Base-by-base conservation (phyloP, 306 rosid genomes). In the Prunus mongolica region DNA sequence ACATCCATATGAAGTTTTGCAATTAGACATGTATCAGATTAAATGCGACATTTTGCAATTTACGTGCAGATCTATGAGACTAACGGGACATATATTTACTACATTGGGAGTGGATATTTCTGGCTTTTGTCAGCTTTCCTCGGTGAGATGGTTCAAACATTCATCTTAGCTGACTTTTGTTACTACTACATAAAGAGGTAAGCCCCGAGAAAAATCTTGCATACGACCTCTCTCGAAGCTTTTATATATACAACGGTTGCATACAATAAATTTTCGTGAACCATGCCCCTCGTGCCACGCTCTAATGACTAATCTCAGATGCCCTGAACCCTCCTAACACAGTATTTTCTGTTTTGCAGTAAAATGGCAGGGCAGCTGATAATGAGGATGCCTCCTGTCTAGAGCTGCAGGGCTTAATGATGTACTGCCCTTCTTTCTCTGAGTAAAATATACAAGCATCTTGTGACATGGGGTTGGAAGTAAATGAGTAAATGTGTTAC, bases 81-180 rank as follows among this genome's bases (percentile, higher is more conserved):
- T 25, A 9, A 83, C 20, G 96, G 95, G 27, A 0, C 52, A 27
- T 89, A 82, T 78, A 6, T 89, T 3, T 77, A 46, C 79, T 41
- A 86, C 16, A 0, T 68, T 20, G 91, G 91, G 15, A 50, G 71
- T 46, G 89, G 90, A 19, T 81, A 91, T 77, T 44, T 86, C 11
- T 94, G 97, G 98, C 64, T 85, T 72, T 7, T 78, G 27, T 71
- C 87, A 3, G 91, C 87, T 54, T 86, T 90, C 63, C 1, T 90
- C 0, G 20, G 91, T 1, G 97, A 91, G 70, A 64, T 91, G 72
- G 79, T 94, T 66, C 97, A 90, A 63, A 87, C 97, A 0, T 90
- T 87, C 79, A 90, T 94, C 81, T 80, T 94, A 76, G 87, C 93
- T 1, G 98, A 94, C 78, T 94, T 94, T 56, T 91, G 97, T 50